Percentiles rank a stretch among this genome's conserved stretches.
Evolutionary conservation across 108 stramenopile genomes (phyloP).

Genomic region (Mayamaea pseudoterrestris): DNA sequence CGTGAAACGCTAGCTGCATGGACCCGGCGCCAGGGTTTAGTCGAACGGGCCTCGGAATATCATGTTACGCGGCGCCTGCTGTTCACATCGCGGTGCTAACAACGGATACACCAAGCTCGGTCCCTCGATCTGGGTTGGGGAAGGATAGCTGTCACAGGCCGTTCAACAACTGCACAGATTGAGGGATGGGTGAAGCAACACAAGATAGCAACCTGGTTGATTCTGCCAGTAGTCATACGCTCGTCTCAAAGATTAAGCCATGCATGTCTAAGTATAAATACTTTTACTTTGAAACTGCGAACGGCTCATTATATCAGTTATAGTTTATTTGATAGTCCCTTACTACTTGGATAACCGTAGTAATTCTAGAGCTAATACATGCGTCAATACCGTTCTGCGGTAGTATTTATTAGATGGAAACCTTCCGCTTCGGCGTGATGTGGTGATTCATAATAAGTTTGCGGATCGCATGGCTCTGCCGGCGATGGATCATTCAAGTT

Average conservation of each 20-base stretch:
- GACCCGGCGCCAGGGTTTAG: too few species aligned
- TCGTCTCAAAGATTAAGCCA: slow-evolving; percentile 99
- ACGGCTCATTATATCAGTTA: slow-evolving; percentile 99
- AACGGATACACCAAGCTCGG: too few species aligned
- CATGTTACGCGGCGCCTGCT: too few species aligned
- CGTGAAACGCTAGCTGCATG: too few species aligned
- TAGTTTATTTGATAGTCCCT: slow-evolving; percentile 98
- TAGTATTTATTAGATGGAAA: slow-evolving; percentile 95
- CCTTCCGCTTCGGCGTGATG: slow-evolving; percentile 81
- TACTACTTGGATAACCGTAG: slow-evolving; percentile 98
- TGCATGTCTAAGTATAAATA: slow-evolving; percentile 99
- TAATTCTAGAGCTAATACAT: slow-evolving; percentile 98
- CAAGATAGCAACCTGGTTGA: slow-evolving; percentile 92
- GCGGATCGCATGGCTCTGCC: slow-evolving; percentile 76
- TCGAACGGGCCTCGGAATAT: too few species aligned
- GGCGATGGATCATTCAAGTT: slow-evolving; percentile 91
- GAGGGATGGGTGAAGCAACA: not conserved
- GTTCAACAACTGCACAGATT: not conserved
- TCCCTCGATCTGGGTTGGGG: too few species aligned
- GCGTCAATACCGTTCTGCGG: slow-evolving; percentile 83
- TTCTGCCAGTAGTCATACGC: slow-evolving; percentile 99
- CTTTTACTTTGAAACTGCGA: slow-evolving; percentile 84
- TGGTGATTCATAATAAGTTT: slow-evolving; percentile 95
- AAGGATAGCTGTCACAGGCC: too few species aligned
- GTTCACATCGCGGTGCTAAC: too few species aligned